Base-by-base conservation (phyloP, 2,329 filamentous ascomycete species). In the Alternaria hordeiaustralica region DNA sequence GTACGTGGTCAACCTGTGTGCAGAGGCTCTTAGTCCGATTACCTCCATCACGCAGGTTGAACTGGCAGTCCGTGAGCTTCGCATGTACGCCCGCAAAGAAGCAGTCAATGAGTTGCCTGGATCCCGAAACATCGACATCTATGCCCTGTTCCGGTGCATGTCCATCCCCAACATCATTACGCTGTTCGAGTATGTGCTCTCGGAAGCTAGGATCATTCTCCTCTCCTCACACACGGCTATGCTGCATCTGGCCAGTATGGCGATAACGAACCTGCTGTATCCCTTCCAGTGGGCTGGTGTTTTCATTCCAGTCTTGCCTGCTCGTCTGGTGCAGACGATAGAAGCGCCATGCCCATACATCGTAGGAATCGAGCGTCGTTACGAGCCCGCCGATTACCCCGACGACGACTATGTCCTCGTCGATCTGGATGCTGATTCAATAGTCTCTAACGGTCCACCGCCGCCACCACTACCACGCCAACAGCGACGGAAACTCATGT, bases 281-380 rank as follows among this genome's bases (percentile, higher is more conserved):
- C 95, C 94, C 8, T 84, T 98, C 56, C 92, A 93, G 68, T 98
- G 96, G 95, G 89, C 92, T 4, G 96, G 94, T 71, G 93, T 98
- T 53, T 94, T 97, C 77, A 97, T 98, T 67, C 95, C 95, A 3
- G 87, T 98, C 33, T 86, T 99, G 9, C 95, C 95, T 6, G 92
- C 93, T 9, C 89, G 95, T 36, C 84, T 99, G 21, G 86, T 99
- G 10, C 94, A 96, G 57, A 95, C 94, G 3, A 86, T 99, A 18
- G 96, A 98, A 73, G 95, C 95, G 1, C 95, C 95, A 3, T 98
- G 96, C 72, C 96, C 96, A 0, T 99, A 98, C 74, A 97, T 99
- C 69, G 93, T 98, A 46, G 96, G 96, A 53, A 93, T 99, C 61
- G 96, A 99, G 82, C 88, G 94, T 69, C 89, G 94, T 61, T 98